Conservation (phyloP, 2,329 filamentous ascomycete species). For the Elsinoe necatrix region DNA sequence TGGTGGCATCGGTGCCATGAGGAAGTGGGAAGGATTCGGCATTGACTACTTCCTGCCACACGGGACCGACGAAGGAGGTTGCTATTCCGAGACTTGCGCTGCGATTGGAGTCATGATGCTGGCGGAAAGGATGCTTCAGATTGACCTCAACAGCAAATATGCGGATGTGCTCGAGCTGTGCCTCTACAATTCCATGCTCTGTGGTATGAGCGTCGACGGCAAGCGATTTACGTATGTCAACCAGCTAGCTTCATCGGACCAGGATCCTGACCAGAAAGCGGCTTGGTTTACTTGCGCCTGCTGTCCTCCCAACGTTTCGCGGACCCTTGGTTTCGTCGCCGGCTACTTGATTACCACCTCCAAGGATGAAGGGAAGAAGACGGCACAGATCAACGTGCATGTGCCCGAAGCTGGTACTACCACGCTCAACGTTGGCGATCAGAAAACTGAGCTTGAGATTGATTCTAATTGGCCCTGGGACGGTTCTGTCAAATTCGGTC, state of each 20-base stretch:
- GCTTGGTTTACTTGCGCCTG: constrained; percentile 54
- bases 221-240: constrained; percentile 55
- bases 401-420: constrained; percentile 47
- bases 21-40: constrained; percentile 54
- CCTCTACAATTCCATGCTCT: constrained; percentile 54
- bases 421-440: constrained; percentile 31
- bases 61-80: constrained; percentile 52
- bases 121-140: constrained; percentile 47
- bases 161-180: constrained; percentile 54
- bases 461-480: constrained; percentile 51
- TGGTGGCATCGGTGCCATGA: constrained; percentile 50
- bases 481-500: constrained; percentile 42
- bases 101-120: constrained; percentile 54
- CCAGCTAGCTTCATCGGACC: constrained; percentile 48
- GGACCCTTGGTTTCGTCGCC: constrained; percentile 48
- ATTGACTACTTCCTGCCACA: constrained; percentile 52
- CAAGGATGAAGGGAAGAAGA: constrained; percentile 18
- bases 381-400: constrained; percentile 44
- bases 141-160: constrained; percentile 46
- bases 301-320: constrained; percentile 52
- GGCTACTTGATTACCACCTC: constrained; percentile 48
- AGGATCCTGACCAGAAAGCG: constrained; percentile 42
- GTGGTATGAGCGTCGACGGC: constrained; percentile 48
- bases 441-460: constrained; percentile 39
- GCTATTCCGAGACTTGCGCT: constrained; percentile 55